Conservation (phyloP, 331 rosid genomes). For the Quercus phellos region DNA sequence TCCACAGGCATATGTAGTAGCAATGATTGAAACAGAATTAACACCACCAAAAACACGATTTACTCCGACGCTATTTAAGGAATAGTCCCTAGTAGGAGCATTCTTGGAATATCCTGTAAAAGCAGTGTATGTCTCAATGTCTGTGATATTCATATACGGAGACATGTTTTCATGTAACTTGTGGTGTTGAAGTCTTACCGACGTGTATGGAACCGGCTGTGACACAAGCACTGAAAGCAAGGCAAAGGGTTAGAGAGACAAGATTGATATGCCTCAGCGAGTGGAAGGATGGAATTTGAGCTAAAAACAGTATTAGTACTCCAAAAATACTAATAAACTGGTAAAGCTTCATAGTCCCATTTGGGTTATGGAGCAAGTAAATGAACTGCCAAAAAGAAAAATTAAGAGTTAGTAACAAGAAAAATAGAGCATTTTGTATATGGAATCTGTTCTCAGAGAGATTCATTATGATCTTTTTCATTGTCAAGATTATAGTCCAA, state of each 20-base stretch:
- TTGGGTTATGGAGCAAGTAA: slow-evolving; percentile 43
- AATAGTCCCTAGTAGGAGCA: slow-evolving; percentile 46
- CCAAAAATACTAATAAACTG: slow-evolving; percentile 57
- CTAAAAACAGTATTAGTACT: slow-evolving; percentile 43
- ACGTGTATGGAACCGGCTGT: slow-evolving; percentile 52
- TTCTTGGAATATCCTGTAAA: slow-evolving; percentile 52
- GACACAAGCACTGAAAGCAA: slow-evolving; percentile 47
- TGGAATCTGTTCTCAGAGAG: no score
- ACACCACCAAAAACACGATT: slow-evolving; percentile 49
- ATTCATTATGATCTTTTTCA: no score
- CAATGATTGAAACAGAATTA: slow-evolving; percentile 71
- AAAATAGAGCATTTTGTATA: neutral
- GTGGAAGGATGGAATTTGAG: slow-evolving; percentile 89
- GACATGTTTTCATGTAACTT: neutral
- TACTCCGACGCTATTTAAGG: slow-evolving; percentile 34
- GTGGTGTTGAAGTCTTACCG: slow-evolving; percentile 35
- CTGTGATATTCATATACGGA: neutral
- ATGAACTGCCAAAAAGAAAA: slow-evolving; percentile 33
- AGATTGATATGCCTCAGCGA: slow-evolving; percentile 68
- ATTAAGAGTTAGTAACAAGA: neutral
- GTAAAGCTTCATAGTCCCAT: slow-evolving; percentile 66
- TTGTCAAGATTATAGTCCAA: no score
- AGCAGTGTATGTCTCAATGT: neutral
- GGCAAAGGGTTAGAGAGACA: slow-evolving; percentile 52
- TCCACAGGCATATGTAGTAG: slow-evolving; percentile 68